Evolutionary conservation across 495 filamentous ascomycete species (phyloP), one percentile per base, ranked within the genome.

Genomic region (Pseudevernia furfuracea): DNA sequence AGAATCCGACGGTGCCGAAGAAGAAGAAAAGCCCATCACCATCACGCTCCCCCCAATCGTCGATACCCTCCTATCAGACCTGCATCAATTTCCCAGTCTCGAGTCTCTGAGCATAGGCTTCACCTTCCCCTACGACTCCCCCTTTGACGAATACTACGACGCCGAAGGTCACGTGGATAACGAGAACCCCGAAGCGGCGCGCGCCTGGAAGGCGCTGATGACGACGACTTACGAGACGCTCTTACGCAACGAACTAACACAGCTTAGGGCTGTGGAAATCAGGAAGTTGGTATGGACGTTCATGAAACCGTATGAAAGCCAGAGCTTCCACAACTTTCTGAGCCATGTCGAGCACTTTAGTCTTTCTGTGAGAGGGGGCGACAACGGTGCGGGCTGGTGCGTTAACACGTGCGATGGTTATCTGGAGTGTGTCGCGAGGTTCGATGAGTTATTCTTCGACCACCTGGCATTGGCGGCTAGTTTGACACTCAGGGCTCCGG

Each of bases 51-150:
- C 48, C 48, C 25, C 25, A 14, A 23, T 52, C 48, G 56, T 58
- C 23, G 23, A 37, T 10, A 12, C 17, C 30, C 21, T 58, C 32
- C 14, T 58, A 28, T 58, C 56, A 58, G 56, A 37, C 23, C 23
- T 58, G 38, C 19, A 28, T 4, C 34, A 41, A 23, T 41, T 58
- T 32, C 17, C 56, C 8, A 58, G 38, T 37, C 56, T 58, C 21
- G 21, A 58, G 56, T 37, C 56, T 21, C 56, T 58, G 3, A 58
- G 56, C 25, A 58, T 58, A n/a, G 56, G 38, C 34, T 58, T 58
- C 38, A 23, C 56, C 38, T 58, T 37, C 15, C 56, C 34, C 34
- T 38, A 37, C 19, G 38, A 37, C 1, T 0, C 5, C 23, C 23
- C 25, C 7, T 52, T 52, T 3, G 25, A 28, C 23, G 25, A 52